Evolutionary conservation across 768 basidiomycete species (phyloP).

Genomic region (Paxillus ammoniavirescens): DNA sequence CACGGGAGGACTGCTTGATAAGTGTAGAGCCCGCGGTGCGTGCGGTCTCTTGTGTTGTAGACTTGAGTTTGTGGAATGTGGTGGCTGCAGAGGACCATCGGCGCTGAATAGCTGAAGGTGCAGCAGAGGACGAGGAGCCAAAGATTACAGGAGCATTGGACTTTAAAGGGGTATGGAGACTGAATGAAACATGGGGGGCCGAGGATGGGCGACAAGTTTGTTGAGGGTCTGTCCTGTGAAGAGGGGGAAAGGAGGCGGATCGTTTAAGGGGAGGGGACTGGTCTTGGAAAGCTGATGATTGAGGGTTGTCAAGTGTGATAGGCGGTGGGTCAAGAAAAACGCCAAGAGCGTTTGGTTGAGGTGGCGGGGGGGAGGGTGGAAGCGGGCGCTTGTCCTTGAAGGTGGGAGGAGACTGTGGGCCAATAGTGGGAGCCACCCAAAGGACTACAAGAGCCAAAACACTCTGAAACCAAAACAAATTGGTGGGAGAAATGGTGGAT

Average conservation of each 20-base stretch:
- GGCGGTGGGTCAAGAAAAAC: constrained; percentile 1
- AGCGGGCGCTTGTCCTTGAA: neutral
- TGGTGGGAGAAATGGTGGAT: neutral
- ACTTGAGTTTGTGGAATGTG: neutral
- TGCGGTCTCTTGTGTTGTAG: neutral
- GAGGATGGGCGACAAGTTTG: constrained; percentile 1
- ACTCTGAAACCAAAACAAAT: constrained; percentile 14
- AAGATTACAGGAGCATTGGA: neutral
- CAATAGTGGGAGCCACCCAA: constrained; percentile 21
- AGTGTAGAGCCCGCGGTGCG: neutral
- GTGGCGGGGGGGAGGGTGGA: neutral
- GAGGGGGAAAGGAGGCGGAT: constrained; percentile 4
- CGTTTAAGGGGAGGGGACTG: constrained; percentile 3
- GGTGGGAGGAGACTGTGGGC: constrained; percentile 10
- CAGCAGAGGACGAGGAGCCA: neutral
- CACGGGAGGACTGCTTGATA: neutral
- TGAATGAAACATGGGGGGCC: constrained; percentile 20
- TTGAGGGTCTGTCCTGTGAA: neutral
- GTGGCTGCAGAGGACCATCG: constrained; percentile 5
- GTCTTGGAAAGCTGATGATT: neutral
- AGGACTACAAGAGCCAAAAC: constrained; percentile 22
- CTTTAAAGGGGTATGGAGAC: neutral
- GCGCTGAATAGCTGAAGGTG: constrained; percentile 4
- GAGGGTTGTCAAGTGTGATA: neutral
- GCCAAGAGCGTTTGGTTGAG: neutral